These are phyloP conservation scores for Cryphonectria radicalis DNA, from an alignment of 2,329 filamentous ascomycete genomes.

Conservation along the genomic window DNA sequence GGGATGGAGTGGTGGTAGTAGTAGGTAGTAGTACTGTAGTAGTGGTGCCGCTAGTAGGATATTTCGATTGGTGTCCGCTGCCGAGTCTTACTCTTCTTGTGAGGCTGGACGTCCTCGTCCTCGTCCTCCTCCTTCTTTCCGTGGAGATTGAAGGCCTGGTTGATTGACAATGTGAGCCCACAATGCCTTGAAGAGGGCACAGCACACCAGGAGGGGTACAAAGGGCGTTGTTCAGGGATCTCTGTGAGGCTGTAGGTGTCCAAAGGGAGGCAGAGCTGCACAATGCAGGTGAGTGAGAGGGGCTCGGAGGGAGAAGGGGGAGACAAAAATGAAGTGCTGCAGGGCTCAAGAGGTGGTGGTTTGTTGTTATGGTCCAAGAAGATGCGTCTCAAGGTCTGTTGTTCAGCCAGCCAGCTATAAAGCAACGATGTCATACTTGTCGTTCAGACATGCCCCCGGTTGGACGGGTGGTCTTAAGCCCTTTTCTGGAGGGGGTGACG, in stretches of 20 bases:
- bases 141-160: not conserved
- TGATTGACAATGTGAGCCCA: not conserved
- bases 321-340: not conserved
- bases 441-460: not conserved
- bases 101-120: not conserved
- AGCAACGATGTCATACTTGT: slow-evolving; percentile 21
- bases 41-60: not conserved
- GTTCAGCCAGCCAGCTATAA: not conserved
- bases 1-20: not conserved
- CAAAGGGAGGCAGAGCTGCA: not conserved
- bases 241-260: not conserved
- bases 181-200: not conserved
- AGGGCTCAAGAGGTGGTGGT: not conserved
- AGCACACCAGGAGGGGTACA: not conserved
- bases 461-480: slow-evolving; percentile 10
- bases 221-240: not conserved
- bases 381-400: not conserved
- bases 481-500: not conserved
- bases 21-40: not conserved
- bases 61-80: not conserved
- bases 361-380: not conserved
- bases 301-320: not conserved
- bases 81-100: not conserved
- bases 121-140: not conserved
- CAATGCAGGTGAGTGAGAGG: not conserved